These are phyloP conservation scores for Hortiboletus flavorubellus DNA, from an alignment of 768 basidiomycete species.

Conservation along the genomic window DNA sequence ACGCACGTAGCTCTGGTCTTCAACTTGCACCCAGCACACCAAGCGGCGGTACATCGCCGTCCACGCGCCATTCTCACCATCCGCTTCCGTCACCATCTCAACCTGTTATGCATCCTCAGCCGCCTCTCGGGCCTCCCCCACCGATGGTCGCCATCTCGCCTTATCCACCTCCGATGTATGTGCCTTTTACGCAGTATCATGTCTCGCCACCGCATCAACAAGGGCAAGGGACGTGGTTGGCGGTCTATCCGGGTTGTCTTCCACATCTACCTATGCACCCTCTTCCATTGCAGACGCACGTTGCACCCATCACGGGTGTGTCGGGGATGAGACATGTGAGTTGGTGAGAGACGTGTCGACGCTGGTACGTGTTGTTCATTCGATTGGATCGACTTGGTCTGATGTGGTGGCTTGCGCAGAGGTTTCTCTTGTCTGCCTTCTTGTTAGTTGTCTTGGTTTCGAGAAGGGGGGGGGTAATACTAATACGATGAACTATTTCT, in stretches of 20 bases:
- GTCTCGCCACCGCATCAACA: slow-evolving; percentile 14
- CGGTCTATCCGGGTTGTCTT: slow-evolving; percentile 20
- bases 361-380: slow-evolving; percentile 1
- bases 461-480: slow-evolving; percentile 13
- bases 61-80: not conserved
- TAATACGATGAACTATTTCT: slow-evolving; percentile 13
- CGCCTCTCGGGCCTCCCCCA: slow-evolving; percentile 8
- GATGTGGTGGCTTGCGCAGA: not conserved
- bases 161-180: slow-evolving; percentile 20
- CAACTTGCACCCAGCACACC: not conserved
- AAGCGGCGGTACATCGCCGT: slow-evolving; percentile 1
- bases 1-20: not conserved
- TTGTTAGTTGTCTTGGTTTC: slow-evolving; percentile 18
- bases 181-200: slow-evolving; percentile 22
- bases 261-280: slow-evolving; percentile 17
- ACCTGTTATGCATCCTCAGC: slow-evolving; percentile 4
- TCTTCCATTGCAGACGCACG: slow-evolving; percentile 10
- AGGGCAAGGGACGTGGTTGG: slow-evolving; percentile 22
- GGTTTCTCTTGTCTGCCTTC: slow-evolving; percentile 4
- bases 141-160: slow-evolving; percentile 17
- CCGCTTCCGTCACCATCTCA: slow-evolving; percentile 14
- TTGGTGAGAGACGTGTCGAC: slow-evolving; percentile 17
- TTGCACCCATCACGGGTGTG: slow-evolving; percentile 17
- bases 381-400: not conserved
- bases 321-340: slow-evolving; percentile 26